Base-by-base conservation (phyloP, 352 stramenopile species). In the Phytophthora quininea region DNA sequence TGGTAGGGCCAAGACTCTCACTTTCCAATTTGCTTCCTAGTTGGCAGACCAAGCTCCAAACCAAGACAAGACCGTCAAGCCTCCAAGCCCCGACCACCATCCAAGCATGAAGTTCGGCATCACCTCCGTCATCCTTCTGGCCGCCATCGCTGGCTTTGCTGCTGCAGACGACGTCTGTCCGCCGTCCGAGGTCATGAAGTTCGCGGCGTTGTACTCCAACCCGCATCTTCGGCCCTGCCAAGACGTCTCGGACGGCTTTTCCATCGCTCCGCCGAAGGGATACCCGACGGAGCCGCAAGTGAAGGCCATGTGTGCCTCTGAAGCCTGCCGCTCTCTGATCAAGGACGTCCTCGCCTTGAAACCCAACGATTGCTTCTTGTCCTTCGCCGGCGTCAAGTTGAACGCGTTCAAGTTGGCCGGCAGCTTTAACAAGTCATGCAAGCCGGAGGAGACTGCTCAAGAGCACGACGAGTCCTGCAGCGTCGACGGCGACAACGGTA, bases 21-120 rank as follows among this genome's bases (percentile, higher is more conserved):
- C 63, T 76, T 54, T 71, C 42, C 69, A 76, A 67, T 69, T 73
- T 69, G 37, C 64, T 50, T 50, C 29, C 64, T 66, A 73, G 43
- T 55, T 64, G 31, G 54, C 54, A 73, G 43, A 11, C 55, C 43
- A 58, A 24, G 43, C 14, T 43, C 38, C 37, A 4, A n/a, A 49
- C 8, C 15, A 6, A 67, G 42, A 65, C 29, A 53, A 24, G 19
- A 24, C 30, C 35, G 3, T 48, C 56, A 60, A 59, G 14, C 9
- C 24, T 24, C 42, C 45, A 56, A 62, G 14, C 51, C 14, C 19
- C 31, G 27, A 54, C 19, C 15, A 24, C 6, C 19, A 52, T 30
- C 24, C 30, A n/a, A 48, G 12, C 40, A 78, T 78, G 70, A 53
- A 59, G 47, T 57, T 60, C 37, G 14, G 40, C 38, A 45, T 61